Conservation (phyloP, 2,329 filamentous ascomycete genomes). For the Fusarium sp. region DNA sequence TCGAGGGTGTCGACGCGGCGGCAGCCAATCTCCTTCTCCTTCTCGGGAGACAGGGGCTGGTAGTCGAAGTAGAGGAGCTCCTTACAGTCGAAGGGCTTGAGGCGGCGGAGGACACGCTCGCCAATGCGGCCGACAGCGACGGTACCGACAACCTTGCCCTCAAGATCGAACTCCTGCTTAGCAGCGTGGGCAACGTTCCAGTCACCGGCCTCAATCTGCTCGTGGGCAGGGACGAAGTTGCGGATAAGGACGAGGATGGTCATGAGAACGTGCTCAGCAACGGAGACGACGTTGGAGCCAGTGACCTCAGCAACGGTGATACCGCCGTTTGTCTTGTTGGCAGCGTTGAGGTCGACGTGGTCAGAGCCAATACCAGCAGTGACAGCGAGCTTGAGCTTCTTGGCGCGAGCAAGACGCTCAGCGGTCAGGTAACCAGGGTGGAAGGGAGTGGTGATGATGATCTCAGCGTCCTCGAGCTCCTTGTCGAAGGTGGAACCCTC, state of each 20-base stretch:
- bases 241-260: conserved; percentile 95
- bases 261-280: conserved; percentile 99
- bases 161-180: conserved; percentile 98
- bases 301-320: conserved; percentile 98
- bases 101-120: conserved; percentile 93
- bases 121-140: conserved; percentile 97
- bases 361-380: conserved; percentile 98
- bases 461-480: conserved; percentile 94
- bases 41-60: conserved; percentile 87
- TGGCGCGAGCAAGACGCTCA: conserved; percentile 95
- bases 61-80: conserved; percentile 99
- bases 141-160: conserved; percentile 97
- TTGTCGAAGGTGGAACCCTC: conserved; percentile 93
- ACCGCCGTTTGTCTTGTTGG: conserved; percentile 98
- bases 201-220: conserved; percentile 86
- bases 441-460: conserved; percentile 99
- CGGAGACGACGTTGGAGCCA: conserved; percentile 97
- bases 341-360: conserved; percentile 95
- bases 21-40: conserved; percentile 95
- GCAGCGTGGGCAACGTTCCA: conserved; percentile 97
- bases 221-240: conserved; percentile 98
- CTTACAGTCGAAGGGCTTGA: conserved; percentile 99
- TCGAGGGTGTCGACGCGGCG: conserved; percentile 87
- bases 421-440: conserved; percentile 97
- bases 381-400: conserved; percentile 97